phyloP scores from a whole-genome alignment of 140 eudicot genomes.

The Ambrosia hybrid region DNA sequence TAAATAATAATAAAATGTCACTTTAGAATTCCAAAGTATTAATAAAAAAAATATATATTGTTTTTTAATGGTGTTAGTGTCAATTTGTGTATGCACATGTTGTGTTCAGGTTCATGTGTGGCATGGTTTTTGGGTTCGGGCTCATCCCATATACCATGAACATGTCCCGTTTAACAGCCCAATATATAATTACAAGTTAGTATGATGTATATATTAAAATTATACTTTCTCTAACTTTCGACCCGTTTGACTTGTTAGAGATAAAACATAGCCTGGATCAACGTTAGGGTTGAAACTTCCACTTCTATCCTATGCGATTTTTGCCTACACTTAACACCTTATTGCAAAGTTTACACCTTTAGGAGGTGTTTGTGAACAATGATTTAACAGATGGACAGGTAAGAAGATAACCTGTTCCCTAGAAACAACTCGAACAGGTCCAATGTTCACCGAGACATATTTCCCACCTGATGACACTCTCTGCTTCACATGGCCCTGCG shows the following conservation, averaged over 20 bases:
- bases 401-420: constrained; percentile 60
- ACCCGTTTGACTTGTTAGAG: not conserved
- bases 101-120: not conserved
- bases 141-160: too few species aligned
- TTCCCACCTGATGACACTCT: constrained; percentile 84
- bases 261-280: not conserved
- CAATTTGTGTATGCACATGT: not conserved
- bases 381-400: constrained; percentile 16
- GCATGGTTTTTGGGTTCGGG: not conserved
- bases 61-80: not conserved
- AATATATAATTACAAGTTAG: too few species aligned
- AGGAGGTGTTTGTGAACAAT: not conserved
- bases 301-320: not conserved
- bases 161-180: too few species aligned
- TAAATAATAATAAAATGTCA: not conserved
- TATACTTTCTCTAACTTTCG: too few species aligned
- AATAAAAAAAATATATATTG: too few species aligned
- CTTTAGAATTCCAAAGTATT: too few species aligned
- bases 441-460: constrained; percentile 84
- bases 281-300: not conserved
- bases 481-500: constrained; percentile 65
- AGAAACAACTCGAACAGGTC: constrained; percentile 80
- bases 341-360: too few species aligned
- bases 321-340: too few species aligned
- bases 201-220: not conserved